Base-by-base conservation (phyloP, 257 asterid genomes). In the Thymus mandschuricus region DNA sequence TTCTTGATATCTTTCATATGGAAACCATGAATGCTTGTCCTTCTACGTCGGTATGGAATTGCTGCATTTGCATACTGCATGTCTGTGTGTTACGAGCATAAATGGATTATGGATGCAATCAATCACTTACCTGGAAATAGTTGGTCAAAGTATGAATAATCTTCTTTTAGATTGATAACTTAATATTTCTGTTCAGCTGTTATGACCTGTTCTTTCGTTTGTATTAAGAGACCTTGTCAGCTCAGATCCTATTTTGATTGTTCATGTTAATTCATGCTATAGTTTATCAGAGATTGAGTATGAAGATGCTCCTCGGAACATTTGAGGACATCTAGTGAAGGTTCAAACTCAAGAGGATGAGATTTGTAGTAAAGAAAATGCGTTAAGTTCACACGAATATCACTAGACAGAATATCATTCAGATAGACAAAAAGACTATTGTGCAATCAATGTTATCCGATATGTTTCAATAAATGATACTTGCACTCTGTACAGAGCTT, bases 11-110 rank as follows among this genome's bases (percentile, higher is more conserved):
- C 70, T 52, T 67, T 59, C 70, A 5, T 40, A 48, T 5, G 60
- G 62, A 50, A 67, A 48, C 35, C 58, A 21, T 21, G 21, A 21
- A 21, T 21, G 21, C 21, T 21, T 21, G 21, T 21, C 21, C 21
- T 21, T 75, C 75, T 60, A 10, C 55, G 7, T 33, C 9, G 72
- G 66, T 76, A 69, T 48, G 66, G 51, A 29, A 63, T 11, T 45
- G 66, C 33, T 63, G 64, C 33, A 64, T 2, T 10, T 68, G 49
- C 8, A 29, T 74, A 10, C 8, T 64, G 21, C 59, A 12, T 43
- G 58, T 55, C 40, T 52, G 6, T 69, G 28, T 54, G 21, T 21
- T 60, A 41, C 29, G 40, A 13, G 28, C 9, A 5, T 27, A 29
- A 1, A 35, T 31, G 2, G 13, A 27, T 35, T 71, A 12, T 46